Evolutionary conservation across 495 filamentous ascomycete genomes (phyloP).

Genomic region (Schizothecium vesticola): DNA sequence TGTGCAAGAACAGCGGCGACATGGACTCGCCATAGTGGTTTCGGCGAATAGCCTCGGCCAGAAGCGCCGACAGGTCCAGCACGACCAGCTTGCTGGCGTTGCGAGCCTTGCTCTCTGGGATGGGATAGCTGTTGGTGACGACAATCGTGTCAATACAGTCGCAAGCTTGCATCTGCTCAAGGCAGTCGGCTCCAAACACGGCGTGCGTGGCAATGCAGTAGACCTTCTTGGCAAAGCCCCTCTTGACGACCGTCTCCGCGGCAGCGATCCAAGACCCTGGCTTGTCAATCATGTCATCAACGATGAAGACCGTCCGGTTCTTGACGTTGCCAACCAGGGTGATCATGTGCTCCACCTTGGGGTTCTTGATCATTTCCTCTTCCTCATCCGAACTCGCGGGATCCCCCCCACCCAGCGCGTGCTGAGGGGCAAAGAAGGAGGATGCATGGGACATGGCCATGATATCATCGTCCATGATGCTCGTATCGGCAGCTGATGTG

Average conservation of each 20-base stretch:
- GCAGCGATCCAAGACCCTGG: slow-evolving; percentile 95
- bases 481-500: slow-evolving; percentile 54
- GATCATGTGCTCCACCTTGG: slow-evolving; percentile 83
- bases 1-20: slow-evolving; percentile 75
- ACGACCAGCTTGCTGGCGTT: slow-evolving; percentile 78
- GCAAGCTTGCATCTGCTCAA: slow-evolving; percentile 86
- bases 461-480: slow-evolving; percentile 52
- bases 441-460: slow-evolving; percentile 53
- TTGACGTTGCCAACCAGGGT: slow-evolving; percentile 92
- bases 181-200: slow-evolving; percentile 81
- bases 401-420: slow-evolving; percentile 78
- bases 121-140: slow-evolving; percentile 95
- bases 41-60: slow-evolving; percentile 87
- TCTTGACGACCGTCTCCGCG: slow-evolving; percentile 94
- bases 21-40: slow-evolving; percentile 92
- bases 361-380: slow-evolving; percentile 66
- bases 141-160: slow-evolving; percentile 89
- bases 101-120: slow-evolving; percentile 61
- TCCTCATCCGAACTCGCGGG: slow-evolving; percentile 85
- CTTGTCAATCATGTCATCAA: slow-evolving; percentile 99
- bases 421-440: slow-evolving; percentile 51
- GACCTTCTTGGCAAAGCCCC: slow-evolving; percentile 84
- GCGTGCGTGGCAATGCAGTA: slow-evolving; percentile 98
- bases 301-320: slow-evolving; percentile 79
- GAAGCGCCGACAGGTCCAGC: slow-evolving; percentile 78